Percentiles rank a stretch among this genome's conserved stretches.
Conservation (phyloP, 2,329 filamentous ascomycete species). For the Nemania sp. region DNA sequence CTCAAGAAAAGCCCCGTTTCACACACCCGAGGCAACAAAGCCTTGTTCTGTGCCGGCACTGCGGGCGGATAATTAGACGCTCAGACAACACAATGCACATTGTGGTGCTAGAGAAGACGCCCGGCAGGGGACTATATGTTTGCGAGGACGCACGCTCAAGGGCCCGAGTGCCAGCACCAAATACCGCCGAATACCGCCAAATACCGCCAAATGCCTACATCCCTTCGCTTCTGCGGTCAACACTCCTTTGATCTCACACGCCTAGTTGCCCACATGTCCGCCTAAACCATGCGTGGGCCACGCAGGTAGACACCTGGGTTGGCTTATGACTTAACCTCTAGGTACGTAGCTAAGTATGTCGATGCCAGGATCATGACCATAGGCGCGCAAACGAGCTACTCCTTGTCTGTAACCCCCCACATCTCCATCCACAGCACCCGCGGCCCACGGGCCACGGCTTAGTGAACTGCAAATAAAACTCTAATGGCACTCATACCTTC, state of each 20-base stretch:
- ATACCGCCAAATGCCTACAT: too few species aligned
- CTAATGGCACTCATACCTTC: conserved; percentile 9
- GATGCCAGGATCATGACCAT: conserved; percentile 19
- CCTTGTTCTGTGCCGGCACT: conserved; percentile 23
- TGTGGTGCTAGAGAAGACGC: conserved; percentile 27
- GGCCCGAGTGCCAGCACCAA: conserved; percentile 21
- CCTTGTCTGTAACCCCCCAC: too few species aligned
- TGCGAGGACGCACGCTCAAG: conserved; percentile 22
- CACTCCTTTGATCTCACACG: conserved; percentile 34
- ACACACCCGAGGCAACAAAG: conserved; percentile 35
- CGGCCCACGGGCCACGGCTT: conserved; percentile 21
- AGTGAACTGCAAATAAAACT: conserved; percentile 22
- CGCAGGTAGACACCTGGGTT: conserved; percentile 16
- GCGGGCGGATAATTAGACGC: conserved; percentile 22
- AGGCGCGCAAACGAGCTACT: conserved; percentile 27
- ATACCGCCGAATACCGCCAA: conserved; percentile 9
- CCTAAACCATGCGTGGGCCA: conserved; percentile 24
- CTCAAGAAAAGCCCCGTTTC: conserved; percentile 36
- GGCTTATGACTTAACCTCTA: conserved; percentile 8
- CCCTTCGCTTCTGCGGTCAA: conserved; percentile 37
- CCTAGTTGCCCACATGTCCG: neutral
- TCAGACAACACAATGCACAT: conserved; percentile 23
- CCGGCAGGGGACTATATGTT: conserved; percentile 24
- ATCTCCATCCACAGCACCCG: conserved; percentile 18
- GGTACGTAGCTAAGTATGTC: conserved; percentile 2